Evolutionary conservation across 345 rosid genomes (phyloP), one percentile per base, ranked within the genome.

Genomic region (Pugionium dolabratum): DNA sequence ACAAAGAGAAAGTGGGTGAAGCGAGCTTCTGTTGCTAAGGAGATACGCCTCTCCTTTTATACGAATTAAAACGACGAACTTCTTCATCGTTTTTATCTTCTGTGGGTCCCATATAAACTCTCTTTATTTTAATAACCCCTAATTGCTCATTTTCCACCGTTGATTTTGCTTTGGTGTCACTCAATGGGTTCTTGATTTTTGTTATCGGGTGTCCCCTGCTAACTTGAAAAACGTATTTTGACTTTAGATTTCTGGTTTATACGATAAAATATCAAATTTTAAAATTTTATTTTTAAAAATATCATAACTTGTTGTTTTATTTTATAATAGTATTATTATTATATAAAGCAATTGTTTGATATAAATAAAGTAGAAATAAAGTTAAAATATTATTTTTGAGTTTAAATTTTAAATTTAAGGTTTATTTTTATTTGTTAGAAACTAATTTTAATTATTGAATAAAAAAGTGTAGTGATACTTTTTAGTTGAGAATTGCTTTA

Each of bases 11-110:
- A 59, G 67, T 49, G 49, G 77, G 50, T 45, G 77, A 60, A 66
- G 72, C 73, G 54, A 74, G 69, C 64, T 74, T 74, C 59, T 67
- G 78, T 48, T 74, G 74, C 64, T 62, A 35, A 54, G 35, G 4
- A 54, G 70, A 74, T 41, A 62, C 69, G 70, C 60, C 37, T 54
- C 64, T 40, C 48, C 3, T 53, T 67, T 61, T 62, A 67, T 11
- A 67, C 54, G 3, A 27, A 7, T 40, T 9, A 4, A 74, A 74
- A 74, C 73, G 78, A 67, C 78, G 11, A 11, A 5, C 18, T 11
- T 2, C 32, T 68, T 4, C 35, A 1, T 50, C 78, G 78, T 40
- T 40, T 74, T 73, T 39, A 0, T 2, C 1, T 5, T 9, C 2
- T 48, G 56, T 71, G 75, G 75, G 69, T 44, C 75, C 69, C 55